Evolutionary conservation across 2,329 filamentous ascomycete species (phyloP).

Genomic region (Pestalotiopsis fici): DNA sequence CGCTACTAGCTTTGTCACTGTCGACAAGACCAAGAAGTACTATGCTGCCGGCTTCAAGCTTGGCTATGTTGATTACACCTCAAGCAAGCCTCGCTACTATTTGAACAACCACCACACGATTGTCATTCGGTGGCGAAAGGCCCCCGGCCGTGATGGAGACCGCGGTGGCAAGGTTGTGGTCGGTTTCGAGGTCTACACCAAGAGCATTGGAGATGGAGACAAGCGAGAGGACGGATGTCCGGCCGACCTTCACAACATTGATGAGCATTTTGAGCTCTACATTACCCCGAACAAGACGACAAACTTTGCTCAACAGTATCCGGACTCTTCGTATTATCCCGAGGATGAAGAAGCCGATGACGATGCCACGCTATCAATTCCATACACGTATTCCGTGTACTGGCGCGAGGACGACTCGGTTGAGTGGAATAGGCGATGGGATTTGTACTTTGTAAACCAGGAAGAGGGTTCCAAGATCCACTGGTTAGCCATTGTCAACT

Average conservation of each 20-base stretch:
- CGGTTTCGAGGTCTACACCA: slow-evolving; percentile 87
- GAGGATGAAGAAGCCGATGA: slow-evolving; percentile 57
- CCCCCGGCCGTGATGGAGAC: slow-evolving; percentile 67
- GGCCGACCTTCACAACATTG: slow-evolving; percentile 61
- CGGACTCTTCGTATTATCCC: slow-evolving; percentile 60
- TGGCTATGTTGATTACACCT: slow-evolving; percentile 70
- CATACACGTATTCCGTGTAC: slow-evolving; percentile 88
- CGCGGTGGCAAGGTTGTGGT: slow-evolving; percentile 79
- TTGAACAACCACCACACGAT: slow-evolving; percentile 89
- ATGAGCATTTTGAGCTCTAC: slow-evolving; percentile 68
- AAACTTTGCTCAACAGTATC: slow-evolving; percentile 45
- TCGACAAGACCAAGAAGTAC: slow-evolving; percentile 83
- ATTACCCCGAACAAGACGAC: slow-evolving; percentile 64
- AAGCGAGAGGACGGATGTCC: slow-evolving; percentile 71
- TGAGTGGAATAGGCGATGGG: slow-evolving; percentile 85
- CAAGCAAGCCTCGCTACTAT: slow-evolving; percentile 64
- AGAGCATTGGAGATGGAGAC: slow-evolving; percentile 68
- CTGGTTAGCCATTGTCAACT: slow-evolving; percentile 88
- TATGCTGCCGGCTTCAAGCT: slow-evolving; percentile 90
- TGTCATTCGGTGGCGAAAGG: slow-evolving; percentile 75
- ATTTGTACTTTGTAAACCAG: slow-evolving; percentile 87
- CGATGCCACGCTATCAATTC: slow-evolving; percentile 68
- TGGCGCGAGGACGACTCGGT: slow-evolving; percentile 80
- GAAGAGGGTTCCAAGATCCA: slow-evolving; percentile 80
- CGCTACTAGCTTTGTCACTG: slow-evolving; percentile 84